phyloP scores from a whole-genome alignment of 2,329 filamentous ascomycete genomes.

The Ilyonectria mors-panacis region DNA sequence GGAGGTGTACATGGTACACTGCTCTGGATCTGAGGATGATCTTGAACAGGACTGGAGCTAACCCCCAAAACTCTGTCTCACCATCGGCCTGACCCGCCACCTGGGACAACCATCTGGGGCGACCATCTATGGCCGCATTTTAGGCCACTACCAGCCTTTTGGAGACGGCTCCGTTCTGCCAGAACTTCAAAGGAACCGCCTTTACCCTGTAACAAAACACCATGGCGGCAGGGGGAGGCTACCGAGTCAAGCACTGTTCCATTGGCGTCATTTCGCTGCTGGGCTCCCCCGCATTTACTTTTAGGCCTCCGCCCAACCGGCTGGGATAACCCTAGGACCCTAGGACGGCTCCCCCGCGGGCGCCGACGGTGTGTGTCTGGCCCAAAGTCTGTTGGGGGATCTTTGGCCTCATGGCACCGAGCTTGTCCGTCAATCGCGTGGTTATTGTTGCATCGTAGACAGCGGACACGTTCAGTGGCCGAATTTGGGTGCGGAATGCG shows the following conservation, averaged over 20 bases:
- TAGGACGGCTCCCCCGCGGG: slow-evolving; percentile 34
- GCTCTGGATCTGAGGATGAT: slow-evolving; percentile 38
- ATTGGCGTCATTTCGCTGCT: slow-evolving; percentile 29
- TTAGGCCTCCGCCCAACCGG: slow-evolving; percentile 44
- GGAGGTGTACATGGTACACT: slow-evolving; percentile 17
- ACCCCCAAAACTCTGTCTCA: slow-evolving; percentile 35
- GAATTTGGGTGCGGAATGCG: slow-evolving; percentile 28
- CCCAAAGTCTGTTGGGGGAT: slow-evolving; percentile 35
- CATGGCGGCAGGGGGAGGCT: slow-evolving; percentile 7
- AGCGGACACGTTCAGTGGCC: slow-evolving; percentile 26
- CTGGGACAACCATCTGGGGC: slow-evolving; percentile 6
- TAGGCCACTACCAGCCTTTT: slow-evolving; percentile 4
- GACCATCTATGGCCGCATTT: slow-evolving; percentile 11
- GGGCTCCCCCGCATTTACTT: slow-evolving; percentile 46
- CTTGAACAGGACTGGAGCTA: slow-evolving; percentile 33
- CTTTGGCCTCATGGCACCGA: slow-evolving; percentile 39
- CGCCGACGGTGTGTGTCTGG: slow-evolving; percentile 29
- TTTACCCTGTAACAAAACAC: background rate
- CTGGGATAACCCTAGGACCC: slow-evolving; percentile 42
- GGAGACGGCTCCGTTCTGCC: background rate
- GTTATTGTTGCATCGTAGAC: slow-evolving; percentile 28
- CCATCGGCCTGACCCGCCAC: slow-evolving; percentile 37
- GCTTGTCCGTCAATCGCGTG: slow-evolving; percentile 38
- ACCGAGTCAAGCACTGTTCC: slow-evolving; percentile 36
- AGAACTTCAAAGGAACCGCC: slow-evolving; percentile 1